These are phyloP conservation scores for Lasiosphaeriaceae sp. DNA, from an alignment of 495 filamentous ascomycete species.

Conservation along the genomic window DNA sequence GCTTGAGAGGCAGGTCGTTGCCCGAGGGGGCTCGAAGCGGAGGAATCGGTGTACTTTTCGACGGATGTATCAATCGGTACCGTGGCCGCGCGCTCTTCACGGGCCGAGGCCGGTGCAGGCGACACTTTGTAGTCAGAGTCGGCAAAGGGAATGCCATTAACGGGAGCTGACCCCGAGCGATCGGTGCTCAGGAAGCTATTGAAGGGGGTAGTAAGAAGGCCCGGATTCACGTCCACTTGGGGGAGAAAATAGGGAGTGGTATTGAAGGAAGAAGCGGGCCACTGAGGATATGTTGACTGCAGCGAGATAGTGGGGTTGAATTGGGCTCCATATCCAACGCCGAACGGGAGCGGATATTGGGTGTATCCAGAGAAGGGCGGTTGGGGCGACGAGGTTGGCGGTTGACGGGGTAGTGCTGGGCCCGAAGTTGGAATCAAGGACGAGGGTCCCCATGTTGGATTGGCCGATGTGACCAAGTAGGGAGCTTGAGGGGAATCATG, in stretches of 20 bases:
- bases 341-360: too few species aligned
- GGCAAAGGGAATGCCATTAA: neutral
- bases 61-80: conserved; percentile 1
- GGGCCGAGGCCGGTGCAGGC: neutral
- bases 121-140: neutral
- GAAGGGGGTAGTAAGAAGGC: too few species aligned
- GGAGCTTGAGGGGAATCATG: too few species aligned
- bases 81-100: neutral
- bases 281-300: neutral
- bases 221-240: too few species aligned
- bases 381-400: too few species aligned
- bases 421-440: too few species aligned
- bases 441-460: too few species aligned
- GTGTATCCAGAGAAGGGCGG: too few species aligned
- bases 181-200: neutral
- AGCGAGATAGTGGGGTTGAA: neutral
- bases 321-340: neutral
- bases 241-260: too few species aligned
- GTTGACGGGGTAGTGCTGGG: too few species aligned
- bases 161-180: neutral
- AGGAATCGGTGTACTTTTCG: neutral
- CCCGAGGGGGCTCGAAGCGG: neutral
- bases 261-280: neutral
- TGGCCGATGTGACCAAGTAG: too few species aligned
- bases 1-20: neutral